phyloP scores from a whole-genome alignment of 108 stramenopile genomes.

The Heterococcus sp. region DNA sequence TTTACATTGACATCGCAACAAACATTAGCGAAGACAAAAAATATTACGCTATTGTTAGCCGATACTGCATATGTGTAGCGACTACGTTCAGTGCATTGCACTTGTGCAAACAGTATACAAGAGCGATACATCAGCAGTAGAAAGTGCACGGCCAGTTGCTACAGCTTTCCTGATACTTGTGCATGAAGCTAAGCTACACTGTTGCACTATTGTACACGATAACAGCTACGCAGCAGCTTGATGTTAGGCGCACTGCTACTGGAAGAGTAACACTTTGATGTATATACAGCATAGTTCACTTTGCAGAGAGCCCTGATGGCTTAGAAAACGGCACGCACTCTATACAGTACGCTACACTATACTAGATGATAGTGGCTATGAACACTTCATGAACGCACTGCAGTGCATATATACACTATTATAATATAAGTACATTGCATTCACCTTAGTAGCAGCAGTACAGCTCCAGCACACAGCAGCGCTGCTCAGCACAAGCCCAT shows the following conservation, averaged over 20 bases:
- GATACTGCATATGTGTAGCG: neutral
- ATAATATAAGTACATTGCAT: neutral
- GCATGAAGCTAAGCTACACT: neutral
- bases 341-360: too few species aligned
- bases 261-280: neutral
- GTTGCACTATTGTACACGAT: neutral
- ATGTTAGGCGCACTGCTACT: neutral
- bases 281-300: neutral
- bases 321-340: too few species aligned
- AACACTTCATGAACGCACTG: neutral
- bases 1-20: constrained; percentile 61
- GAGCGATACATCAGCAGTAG: too few species aligned
- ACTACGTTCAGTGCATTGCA: neutral
- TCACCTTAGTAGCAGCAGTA: neutral
- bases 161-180: too few species aligned
- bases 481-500: constrained; percentile 72
- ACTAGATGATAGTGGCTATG: neutral
- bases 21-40: neutral
- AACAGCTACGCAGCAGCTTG: neutral
- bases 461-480: constrained; percentile 85
- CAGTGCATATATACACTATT: neutral
- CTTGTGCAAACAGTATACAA: neutral
- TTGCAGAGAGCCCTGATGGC: too few species aligned
- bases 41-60: neutral
- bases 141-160: neutral